These are phyloP conservation scores for Apiotrichum mycotoxinovorans DNA, from an alignment of 1,284 basidiomycete genomes.

Conservation along the genomic window DNA sequence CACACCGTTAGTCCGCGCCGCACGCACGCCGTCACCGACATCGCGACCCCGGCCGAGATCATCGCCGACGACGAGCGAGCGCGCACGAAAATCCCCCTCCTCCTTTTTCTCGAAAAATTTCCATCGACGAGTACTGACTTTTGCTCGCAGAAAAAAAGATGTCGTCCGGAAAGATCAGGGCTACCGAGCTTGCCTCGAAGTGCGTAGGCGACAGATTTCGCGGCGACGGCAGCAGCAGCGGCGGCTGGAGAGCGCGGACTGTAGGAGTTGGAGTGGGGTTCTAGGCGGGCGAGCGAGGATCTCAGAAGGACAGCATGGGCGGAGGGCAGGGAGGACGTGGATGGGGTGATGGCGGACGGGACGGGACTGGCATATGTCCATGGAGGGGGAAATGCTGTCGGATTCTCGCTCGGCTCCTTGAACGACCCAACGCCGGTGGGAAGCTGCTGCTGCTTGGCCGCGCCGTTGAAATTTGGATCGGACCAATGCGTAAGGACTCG, in stretches of 20 bases:
- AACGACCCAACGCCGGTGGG: background rate
- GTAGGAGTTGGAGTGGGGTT: too few species aligned
- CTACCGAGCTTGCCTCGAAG: constrained; percentile 98
- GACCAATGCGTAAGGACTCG: background rate
- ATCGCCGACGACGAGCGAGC: background rate
- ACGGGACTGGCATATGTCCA: background rate
- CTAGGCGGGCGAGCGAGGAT: too few species aligned
- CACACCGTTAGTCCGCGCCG: background rate
- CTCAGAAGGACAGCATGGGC: too few species aligned
- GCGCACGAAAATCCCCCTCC: background rate
- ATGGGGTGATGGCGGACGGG: background rate
- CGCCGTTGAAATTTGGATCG: background rate
- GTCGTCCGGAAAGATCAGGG: constrained; percentile 68
- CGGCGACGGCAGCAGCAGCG: background rate
- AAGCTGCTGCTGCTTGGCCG: too few species aligned
- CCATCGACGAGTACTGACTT: background rate
- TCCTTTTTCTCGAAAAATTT: background rate
- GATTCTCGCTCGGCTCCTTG: background rate
- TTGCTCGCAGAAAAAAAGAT: constrained; percentile 42
- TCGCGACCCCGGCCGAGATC: background rate
- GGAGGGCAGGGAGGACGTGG: background rate
- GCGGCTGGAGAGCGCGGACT: too few species aligned
- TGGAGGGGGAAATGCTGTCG: background rate
- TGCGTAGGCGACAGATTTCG: background rate
- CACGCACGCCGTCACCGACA: background rate